Evolutionary conservation across 2,329 filamentous ascomycete genomes (phyloP).

Genomic region (Cephalotrichum gorgonifer): DNA sequence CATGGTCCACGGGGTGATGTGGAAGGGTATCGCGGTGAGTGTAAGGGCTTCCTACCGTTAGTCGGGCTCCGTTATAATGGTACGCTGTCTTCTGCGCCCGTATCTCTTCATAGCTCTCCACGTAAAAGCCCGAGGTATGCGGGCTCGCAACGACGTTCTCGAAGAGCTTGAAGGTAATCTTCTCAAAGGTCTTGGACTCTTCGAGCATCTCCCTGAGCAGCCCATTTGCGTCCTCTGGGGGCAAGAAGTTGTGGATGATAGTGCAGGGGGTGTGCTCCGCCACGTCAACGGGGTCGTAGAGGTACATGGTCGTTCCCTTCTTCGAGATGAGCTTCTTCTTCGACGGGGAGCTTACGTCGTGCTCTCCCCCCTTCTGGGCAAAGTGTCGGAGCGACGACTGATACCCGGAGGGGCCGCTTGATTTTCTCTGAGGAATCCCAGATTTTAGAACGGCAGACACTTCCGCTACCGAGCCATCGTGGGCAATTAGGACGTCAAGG

Average conservation of each 20-base stretch:
- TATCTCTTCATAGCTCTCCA: slow-evolving; percentile 62
- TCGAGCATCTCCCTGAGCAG: slow-evolving; percentile 66
- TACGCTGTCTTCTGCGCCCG: slow-evolving; percentile 67
- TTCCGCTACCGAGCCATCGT: slow-evolving; percentile 64
- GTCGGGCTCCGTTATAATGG: slow-evolving; percentile 68
- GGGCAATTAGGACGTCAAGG: slow-evolving; percentile 67
- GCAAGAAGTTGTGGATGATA: slow-evolving; percentile 85
- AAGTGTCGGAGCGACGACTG: slow-evolving; percentile 56
- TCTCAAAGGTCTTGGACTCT: slow-evolving; percentile 62
- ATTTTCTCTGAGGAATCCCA: slow-evolving; percentile 19
- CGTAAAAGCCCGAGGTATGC: slow-evolving; percentile 76
- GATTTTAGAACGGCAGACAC: slow-evolving; percentile 46
- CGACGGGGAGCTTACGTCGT: slow-evolving; percentile 8
- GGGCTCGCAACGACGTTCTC: slow-evolving; percentile 78
- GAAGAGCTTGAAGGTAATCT: slow-evolving; percentile 73
- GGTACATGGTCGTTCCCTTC: slow-evolving; percentile 72
- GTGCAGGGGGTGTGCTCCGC: slow-evolving; percentile 80
- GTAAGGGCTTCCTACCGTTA: slow-evolving; percentile 36
- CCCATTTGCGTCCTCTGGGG: slow-evolving; percentile 57
- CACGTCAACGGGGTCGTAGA: slow-evolving; percentile 75
- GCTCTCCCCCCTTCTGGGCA: slow-evolving; percentile 12
- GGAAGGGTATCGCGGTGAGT: neutral
- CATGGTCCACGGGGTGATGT: neutral
- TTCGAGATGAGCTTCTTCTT: slow-evolving; percentile 51
- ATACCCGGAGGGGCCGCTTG: slow-evolving; percentile 30